These are phyloP conservation scores for Annulohypoxylon bovei DNA, from an alignment of 495 filamentous ascomycete species.

Conservation along the genomic window DNA sequence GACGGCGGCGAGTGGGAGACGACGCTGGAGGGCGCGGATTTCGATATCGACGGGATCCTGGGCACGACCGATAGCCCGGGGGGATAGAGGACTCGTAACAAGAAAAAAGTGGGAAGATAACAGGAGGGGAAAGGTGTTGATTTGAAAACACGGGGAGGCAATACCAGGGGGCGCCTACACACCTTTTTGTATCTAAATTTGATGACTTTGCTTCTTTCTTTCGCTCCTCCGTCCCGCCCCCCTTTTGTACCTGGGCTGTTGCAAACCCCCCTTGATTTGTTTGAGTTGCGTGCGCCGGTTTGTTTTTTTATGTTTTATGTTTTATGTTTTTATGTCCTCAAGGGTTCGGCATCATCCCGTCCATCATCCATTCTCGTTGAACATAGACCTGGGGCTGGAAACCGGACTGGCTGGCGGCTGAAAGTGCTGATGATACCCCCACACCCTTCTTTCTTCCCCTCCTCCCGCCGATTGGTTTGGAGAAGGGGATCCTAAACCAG, in stretches of 20 bases:
- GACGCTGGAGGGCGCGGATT: constrained; percentile 37
- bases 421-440: constrained; percentile 5
- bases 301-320: constrained; percentile 20
- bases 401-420: neutral
- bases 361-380: no score
- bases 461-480: neutral
- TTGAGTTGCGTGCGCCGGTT: neutral
- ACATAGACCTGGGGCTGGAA: constrained; percentile 9
- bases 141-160: neutral
- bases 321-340: neutral
- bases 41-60: constrained; percentile 46
- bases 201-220: constrained; percentile 25
- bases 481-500: neutral
- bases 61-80: constrained; percentile 42
- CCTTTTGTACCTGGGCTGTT: constrained; percentile 20
- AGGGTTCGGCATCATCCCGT: neutral
- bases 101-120: neutral
- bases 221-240: constrained; percentile 13
- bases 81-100: constrained; percentile 4
- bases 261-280: constrained; percentile 8
- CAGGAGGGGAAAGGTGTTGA: neutral
- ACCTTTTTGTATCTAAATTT: constrained; percentile 42
- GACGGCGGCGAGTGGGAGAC: constrained; percentile 39
- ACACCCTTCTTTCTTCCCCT: neutral
- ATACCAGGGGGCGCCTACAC: constrained; percentile 7